Evolutionary conservation across 805 yeast species (phyloP), one percentile per base, ranked within the genome.

Genomic region (Maudiozyma bulderi): DNA sequence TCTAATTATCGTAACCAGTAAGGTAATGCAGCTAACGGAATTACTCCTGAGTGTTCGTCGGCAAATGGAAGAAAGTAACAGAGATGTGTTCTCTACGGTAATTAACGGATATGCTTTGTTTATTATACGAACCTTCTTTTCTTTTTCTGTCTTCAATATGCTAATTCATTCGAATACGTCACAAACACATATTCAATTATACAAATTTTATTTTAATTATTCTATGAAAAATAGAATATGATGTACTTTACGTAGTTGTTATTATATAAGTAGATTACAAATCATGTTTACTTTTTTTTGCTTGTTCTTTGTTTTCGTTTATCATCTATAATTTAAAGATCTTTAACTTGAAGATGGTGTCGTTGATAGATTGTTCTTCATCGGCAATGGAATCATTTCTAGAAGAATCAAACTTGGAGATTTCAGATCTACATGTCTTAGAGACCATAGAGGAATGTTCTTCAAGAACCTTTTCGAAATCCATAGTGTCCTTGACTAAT

Each of bases 331-430:
- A 66, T 67, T 74, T 81, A 68, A 89, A 76, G 65, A 90, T 77
- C 68, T 95, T 82, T 69, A 90, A 76, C 54, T 77, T 76, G 73
- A 90, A 82, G 47, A 78, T 70, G 46, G 95, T 83, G 55, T 86
- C 95, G 59, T 86, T 86, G 68, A 80, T 82, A 54, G 76, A 69
- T 67, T 88, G 95, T 62, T 88, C 95, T 71, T 91, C 98, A 60
- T 88, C 95, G 51, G 84, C 89, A 57, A 93, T 78, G 49, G 86
- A 74, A 29, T 65, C 71, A 29, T 66, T 61, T 46, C 59, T 72
- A n/a, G 74, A 70, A 40, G 74, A 71, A 53, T 72, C 71, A 50
- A 67, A 68, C 40, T 71, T 72, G 37, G 71, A 60, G 55, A 73
- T 58, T 61, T 66, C 67, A 47, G 76, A 78, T 70, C 87, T 84